Evolutionary conservation across 208 protist genomes (phyloP).

Genomic region (Entamoeba dispar): DNA sequence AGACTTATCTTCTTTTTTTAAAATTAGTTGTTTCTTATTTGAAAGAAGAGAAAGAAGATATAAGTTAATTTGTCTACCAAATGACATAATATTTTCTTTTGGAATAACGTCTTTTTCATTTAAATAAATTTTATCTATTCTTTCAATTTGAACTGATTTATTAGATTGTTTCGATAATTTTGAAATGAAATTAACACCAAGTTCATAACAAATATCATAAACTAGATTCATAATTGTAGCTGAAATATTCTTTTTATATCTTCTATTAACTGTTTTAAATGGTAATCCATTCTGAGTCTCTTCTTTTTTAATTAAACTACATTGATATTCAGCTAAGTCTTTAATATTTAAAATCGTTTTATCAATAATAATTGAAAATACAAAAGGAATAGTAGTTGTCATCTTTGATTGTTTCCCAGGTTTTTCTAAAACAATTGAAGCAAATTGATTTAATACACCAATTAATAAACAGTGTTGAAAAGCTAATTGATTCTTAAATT

Average conservation of each 20-base stretch:
- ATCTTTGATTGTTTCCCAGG: not conserved
- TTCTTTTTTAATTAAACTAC: not conserved
- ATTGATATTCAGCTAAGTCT: not conserved
- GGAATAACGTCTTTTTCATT: not conserved
- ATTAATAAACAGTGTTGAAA: not conserved
- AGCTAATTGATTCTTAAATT: not conserved
- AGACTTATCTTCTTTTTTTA: too few relatives aligned
- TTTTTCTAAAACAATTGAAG: not conserved
- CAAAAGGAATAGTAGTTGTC: not conserved
- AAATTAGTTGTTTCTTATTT: not conserved
- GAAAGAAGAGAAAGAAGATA: not conserved
- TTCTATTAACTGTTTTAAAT: not conserved
- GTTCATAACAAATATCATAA: not conserved
- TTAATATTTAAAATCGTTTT: not conserved
- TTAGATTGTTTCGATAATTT: not conserved
- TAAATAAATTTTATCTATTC: not conserved
- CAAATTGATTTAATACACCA: not conserved
- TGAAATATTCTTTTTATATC: not conserved
- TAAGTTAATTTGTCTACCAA: not conserved
- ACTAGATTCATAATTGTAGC: not conserved
- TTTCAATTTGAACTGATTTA: not conserved
- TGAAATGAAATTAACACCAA: not conserved
- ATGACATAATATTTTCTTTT: not conserved
- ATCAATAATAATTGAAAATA: not conserved
- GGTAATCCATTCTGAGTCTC: not conserved